These are phyloP conservation scores for Clarireedia homoeocarpa DNA, from an alignment of 2,329 filamentous ascomycete genomes.

Conservation along the genomic window DNA sequence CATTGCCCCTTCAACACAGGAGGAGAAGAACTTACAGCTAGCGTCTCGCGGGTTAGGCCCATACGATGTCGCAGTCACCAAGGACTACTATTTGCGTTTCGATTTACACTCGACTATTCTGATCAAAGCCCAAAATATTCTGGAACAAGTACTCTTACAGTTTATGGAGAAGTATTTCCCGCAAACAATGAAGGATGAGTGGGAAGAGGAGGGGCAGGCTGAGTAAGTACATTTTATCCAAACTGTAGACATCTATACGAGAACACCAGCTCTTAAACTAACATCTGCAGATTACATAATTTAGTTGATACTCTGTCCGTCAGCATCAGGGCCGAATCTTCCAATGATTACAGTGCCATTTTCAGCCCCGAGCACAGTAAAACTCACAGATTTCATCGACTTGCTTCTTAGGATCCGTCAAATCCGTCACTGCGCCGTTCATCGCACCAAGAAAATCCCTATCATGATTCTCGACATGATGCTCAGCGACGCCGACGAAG, in stretches of 20 bases:
- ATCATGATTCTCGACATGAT: not conserved
- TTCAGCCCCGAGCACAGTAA: no score
- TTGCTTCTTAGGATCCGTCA: not conserved
- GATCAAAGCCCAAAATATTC: not conserved
- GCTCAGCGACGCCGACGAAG: not conserved
- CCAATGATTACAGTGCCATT: no score
- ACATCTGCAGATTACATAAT: not conserved
- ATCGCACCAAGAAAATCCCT: slow-evolving; percentile 1
- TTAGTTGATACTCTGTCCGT: not conserved
- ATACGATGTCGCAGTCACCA: not conserved
- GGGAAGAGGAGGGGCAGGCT: not conserved
- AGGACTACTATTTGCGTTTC: not conserved
- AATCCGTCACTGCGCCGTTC: not conserved
- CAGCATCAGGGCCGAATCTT: no score
- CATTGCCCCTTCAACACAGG: no score
- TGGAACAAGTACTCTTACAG: not conserved
- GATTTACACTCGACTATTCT: not conserved
- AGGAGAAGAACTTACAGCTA: no score
- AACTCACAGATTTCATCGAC: not conserved
- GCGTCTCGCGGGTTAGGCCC: not conserved
- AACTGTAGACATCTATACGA: no score
- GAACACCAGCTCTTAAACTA: not conserved
- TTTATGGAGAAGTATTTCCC: not conserved
- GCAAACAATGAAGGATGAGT: not conserved
- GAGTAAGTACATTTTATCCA: not conserved